Evolutionary conservation across 1,284 basidiomycete genomes (phyloP), one percentile per base, ranked within the genome.

Genomic region (Gymnopus androsaceus): DNA sequence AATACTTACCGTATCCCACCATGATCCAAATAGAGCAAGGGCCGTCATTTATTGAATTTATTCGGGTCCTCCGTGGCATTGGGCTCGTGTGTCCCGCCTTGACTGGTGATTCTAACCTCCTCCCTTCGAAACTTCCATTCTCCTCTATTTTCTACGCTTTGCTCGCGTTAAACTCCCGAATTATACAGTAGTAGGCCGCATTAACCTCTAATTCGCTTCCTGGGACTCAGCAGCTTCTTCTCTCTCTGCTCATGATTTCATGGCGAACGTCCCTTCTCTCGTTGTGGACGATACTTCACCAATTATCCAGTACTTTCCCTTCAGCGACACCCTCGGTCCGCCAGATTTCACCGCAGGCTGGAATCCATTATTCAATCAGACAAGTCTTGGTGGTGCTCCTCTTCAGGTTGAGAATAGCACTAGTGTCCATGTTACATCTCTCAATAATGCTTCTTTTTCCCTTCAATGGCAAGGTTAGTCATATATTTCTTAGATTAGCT

Each of bases 211-310:
- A 6, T 49, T 48, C 28, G 30, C 46, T 33, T n/a, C 40, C 38
- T 51, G 37, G 36, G 21, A 19, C 34, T 54, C n/a, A n/a, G n/a
- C n/a, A n/a, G n/a, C n/a, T n/a, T n/a, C n/a, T n/a, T n/a, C n/a
- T n/a, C n/a, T n/a, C n/a, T 19, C 48, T 46, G 59, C 69, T 65
- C 68, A 79, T 79, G 77, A 72, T 75, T 81, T 71, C 70, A 85
- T 84, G 80, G 77, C 76, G 59, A 69, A 71, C 61, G 66, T 82
- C 63, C 72, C 76, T 62, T 72, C 89, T 70, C 11, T 50, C 36
- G 67, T 72, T 56, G 73, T 90, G 66, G 81, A 86, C 68, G 82
- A 90, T 67, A 81, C 82, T 50, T 88, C 87, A 31, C 88, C 88
- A 12, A 67, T 75, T 45, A 72, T 90, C 62, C 64, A 65, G 37